phyloP scores from a whole-genome alignment of 192 early-diverging fungal genomes.

The Podila epigama region DNA sequence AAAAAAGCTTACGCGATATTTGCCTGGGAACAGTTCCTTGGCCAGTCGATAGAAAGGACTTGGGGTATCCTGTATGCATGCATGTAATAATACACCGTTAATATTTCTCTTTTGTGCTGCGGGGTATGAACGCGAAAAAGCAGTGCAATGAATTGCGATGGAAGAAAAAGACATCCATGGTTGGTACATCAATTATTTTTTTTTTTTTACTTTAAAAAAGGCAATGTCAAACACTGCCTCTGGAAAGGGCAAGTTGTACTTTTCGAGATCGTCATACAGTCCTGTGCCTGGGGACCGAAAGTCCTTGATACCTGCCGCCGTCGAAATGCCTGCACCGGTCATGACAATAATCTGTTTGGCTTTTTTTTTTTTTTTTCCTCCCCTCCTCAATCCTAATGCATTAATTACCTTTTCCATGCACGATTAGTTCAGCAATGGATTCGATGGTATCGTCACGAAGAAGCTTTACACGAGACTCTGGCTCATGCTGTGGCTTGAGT shows the following conservation, averaged over 20 bases:
- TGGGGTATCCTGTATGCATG: slow-evolving; percentile 61
- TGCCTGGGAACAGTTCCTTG: slow-evolving; percentile 89
- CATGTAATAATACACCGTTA: background rate
- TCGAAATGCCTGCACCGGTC: slow-evolving; percentile 92
- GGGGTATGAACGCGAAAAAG: background rate
- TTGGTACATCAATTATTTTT: background rate
- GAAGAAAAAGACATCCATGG: background rate
- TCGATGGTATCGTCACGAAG: slow-evolving; percentile 35
- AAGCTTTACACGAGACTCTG: slow-evolving; percentile 36
- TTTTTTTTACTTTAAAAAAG: slow-evolving; percentile 72
- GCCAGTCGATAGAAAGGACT: slow-evolving; percentile 89
- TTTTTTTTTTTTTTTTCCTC: slow-evolving; percentile 18
- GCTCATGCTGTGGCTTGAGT: slow-evolving; percentile 27
- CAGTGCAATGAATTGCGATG: background rate
- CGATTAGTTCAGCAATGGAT: slow-evolving; percentile 50
- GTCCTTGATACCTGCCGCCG: slow-evolving; percentile 88
- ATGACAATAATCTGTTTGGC: slow-evolving; percentile 82
- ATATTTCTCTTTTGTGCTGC: background rate
- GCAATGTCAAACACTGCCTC: slow-evolving; percentile 95
- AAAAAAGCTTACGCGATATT: slow-evolving; percentile 52
- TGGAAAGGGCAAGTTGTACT: slow-evolving; percentile 91
- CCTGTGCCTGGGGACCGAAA: slow-evolving; percentile 95
- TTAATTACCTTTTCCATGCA: slow-evolving; percentile 39
- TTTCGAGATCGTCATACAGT: slow-evolving; percentile 89
- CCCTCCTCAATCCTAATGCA: background rate